Base-by-base conservation (phyloP, 208 protist species). In the Acanthamoeba polyphaga region DNA sequence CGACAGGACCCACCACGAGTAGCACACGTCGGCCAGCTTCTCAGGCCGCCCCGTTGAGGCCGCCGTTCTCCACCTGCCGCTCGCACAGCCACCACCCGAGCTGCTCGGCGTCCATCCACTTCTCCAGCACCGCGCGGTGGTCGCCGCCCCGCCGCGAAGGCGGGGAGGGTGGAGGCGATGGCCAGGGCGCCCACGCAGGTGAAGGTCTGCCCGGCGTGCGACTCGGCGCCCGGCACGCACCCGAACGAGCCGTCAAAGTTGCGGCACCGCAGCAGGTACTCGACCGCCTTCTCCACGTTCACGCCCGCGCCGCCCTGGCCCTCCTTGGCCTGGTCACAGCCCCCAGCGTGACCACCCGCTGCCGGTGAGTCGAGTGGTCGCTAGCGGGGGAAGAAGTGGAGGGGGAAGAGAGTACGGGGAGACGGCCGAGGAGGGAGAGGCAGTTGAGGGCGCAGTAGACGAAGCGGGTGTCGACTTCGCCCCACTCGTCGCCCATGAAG, bases 221-320 rank as follows among this genome's bases (percentile, higher is more conserved):
- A 99, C 97, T 99, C 99, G 32, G 99, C 98, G 3, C 98, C 99
- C 17, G 98, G 99, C 12, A 97, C 96, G 43, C 98, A 98, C 13
- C 99, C 99, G 95, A 99, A 99, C 0, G 99, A 99, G 27, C 99
- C 99, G 97, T 99, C 99, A 98, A 99, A 99, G 97, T 99, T 99
- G 66, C 98, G 96, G 96, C 99, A 99, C 38, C 58, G 87, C 43
- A 99, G 78, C 9, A 99, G 97, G 97, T 98, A 99, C 19, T 96
- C 72, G 17, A 99, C 98, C 2, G 98, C 98, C 53, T 96, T 97
- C 58, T 99, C 96, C 24, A 99, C 90, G 95, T 99, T 96, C n/a
- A 99, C 96, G 49, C 95, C 82, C 43, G 97, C 68, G 29, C 29
- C 70, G 89, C 89, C 60, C 34, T 94, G 51, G 8, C 55, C 60